Evolutionary conservation across 164 flowering plant genomes (phyloP), one percentile per base, ranked within the genome.

Genomic region (Hamamelis virginiana): DNA sequence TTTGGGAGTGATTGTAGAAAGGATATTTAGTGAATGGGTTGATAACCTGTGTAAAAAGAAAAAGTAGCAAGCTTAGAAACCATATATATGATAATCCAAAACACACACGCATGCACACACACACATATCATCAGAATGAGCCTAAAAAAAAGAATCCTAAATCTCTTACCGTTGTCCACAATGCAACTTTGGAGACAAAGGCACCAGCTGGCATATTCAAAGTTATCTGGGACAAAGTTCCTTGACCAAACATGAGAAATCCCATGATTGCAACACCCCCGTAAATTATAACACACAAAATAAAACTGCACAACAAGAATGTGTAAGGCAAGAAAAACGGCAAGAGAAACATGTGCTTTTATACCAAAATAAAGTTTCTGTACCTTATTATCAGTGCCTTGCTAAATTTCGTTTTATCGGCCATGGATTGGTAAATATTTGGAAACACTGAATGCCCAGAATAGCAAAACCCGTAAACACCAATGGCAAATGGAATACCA

Each of bases 11-110:
- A n/a, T 4, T 14, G n/a, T 9, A 22, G 76, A 78, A 89, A 87
- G 94, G 94, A 90, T 92, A 93, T 85, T 94, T 94, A 65, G 96
- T 88, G 48, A 92, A 81, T 25, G 98, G 98, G 77, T 82, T 94
- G 82, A 92, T 80, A 62, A 94, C 94, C 98, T 94, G 89, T 33
- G 75, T 56, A 59, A 23, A 43, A 66, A 28, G 9, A 73, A 65
- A 10, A 33, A 33, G 26, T 0, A 52, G 3, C 44, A 55, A 70
- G 48, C n/a, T 58, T 23, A 65, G 74, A 60, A 67, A 46, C 41
- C 9, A 48, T 4, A 47, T 3, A n/a, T 11, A 21, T 44, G 21
- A 16, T 14, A 19, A 22, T 19, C 22, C 33, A 18, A 10, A n/a
- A 16, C 4, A 23, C 22, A 21, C 2, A 25, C 19, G 44, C 6